Base-by-base conservation (phyloP, 1,284 basidiomycete genomes). In the Ceratobasidium sp. region DNA sequence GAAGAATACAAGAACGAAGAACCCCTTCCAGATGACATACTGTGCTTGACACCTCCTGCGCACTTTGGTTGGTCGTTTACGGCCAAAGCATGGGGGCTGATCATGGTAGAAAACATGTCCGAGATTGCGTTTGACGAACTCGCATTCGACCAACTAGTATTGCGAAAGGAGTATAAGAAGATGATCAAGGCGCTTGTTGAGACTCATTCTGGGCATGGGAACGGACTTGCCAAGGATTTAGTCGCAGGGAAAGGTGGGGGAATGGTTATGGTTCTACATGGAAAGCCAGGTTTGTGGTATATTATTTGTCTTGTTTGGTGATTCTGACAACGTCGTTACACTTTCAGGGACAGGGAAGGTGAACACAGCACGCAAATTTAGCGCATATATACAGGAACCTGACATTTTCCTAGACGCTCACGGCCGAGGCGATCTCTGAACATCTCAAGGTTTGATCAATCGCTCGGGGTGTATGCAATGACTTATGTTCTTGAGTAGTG, bases 111-210 rank as follows among this genome's bases (percentile, higher is more conserved):
- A 41, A 46, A 59, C 23, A 8, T 70, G 38, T 21, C 23, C 4
- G 67, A 47, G 21, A 70, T 70, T 41, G 55, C 58, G 14, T 70
- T 70, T 21, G 55, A 70, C 18, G 67, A 70, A 44, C 44, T 70
- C 35, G 67, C 55, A n/a, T 70, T 70, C 32, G 67, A 70, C 30
- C 67, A 70, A 30, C 44, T 70, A 7, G 67, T 70, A 11, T 44
- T 70, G 52, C 57, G 38, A 30, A 43, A 55, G 18, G 54, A 58
- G 55, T 70, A 70, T 43, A 70, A 70, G 54, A 70, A 70, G 55
- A 70, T 70, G 52, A 59, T 70, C 67, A 70, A 70, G 54, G 67
- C 67, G 26, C 43, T 70, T 3, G 55, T 70, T n/a, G 67, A 70
- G 35, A 70, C 67, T 8, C 67, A 70, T 38, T 38, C 67, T 16